Base-by-base conservation (phyloP, 345 rosid species). In the Hypericum perforatum region DNA sequence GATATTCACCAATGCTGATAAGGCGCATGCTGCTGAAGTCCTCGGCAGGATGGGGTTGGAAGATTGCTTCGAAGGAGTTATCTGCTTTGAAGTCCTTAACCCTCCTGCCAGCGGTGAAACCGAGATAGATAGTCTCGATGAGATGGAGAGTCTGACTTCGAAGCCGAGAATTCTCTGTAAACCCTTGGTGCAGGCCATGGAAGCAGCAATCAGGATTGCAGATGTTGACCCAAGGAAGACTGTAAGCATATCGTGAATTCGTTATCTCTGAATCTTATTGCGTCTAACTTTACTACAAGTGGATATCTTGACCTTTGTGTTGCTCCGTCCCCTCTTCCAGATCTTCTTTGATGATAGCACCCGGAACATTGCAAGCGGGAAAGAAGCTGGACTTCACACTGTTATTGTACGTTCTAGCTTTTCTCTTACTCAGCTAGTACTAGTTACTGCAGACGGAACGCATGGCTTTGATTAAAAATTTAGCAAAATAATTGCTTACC, bases 291-390 rank as follows among this genome's bases (percentile, higher is more conserved):
- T n/a, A n/a, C n/a, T n/a, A 22, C 32, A 22, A 22, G 32, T 22
- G 32, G 32, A 22, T 22, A 22, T 4, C 32, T 22, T 22, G 32
- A 22, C 32, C 32, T 22, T 22, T 4, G 32, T 22, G 32, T 22
- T 22, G 32, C 32, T 1, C 4, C 4, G 32, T 1, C 32, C 32
- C 32, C 32, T 22, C 32, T 22, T 22, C 32, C 43, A 65, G 63
- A 60, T 58, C 64, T 58, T 61, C 42, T 50, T 60, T 37, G 50
- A 65, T 22, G 95, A 89, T 71, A 90, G 95, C 60, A 55, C 79
- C 57, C 74, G 94, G 46, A 90, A 90, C 73, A 86, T 90, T 40
- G 85, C 76, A 5, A 82, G 74, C 16, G 97, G 77, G 49, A 82
- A 86, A 76, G 80, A 72, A 32, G 78, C 89, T 5, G 94, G 87